Conservation (phyloP, 352 stramenopile species). For the Phytophthora tentaculata region DNA sequence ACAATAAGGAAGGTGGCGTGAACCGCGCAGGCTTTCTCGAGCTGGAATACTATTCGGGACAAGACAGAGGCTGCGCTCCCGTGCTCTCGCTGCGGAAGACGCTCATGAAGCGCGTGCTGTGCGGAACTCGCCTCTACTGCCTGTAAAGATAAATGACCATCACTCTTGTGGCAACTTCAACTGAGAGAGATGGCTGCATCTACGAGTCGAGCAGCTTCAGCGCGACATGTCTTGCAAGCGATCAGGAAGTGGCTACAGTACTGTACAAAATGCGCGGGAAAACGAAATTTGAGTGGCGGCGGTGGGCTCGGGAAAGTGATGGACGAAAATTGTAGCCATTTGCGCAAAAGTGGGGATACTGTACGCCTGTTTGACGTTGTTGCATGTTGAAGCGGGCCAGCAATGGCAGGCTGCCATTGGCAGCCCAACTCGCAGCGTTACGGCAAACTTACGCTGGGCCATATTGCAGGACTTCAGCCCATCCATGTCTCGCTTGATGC, state of each 20-base stretch:
- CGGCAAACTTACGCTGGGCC: no score
- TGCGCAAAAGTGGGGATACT: constrained; percentile 22
- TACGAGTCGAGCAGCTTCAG: constrained; percentile 20
- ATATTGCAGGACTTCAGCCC: constrained; percentile 3
- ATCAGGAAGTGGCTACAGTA: constrained; percentile 26
- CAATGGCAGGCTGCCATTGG: neutral
- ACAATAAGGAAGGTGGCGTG: constrained; percentile 70
- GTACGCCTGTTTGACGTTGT: constrained; percentile 3
- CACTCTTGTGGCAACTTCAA: neutral
- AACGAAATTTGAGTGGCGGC: constrained; percentile 15
- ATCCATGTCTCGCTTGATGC: constrained; percentile 20
- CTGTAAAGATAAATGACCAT: constrained; percentile 32
- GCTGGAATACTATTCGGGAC: constrained; percentile 78
- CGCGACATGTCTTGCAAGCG: constrained; percentile 19
- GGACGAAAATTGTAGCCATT: constrained; percentile 22
- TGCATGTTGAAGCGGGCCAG: constrained; percentile 14
- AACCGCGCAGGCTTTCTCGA: constrained; percentile 71
- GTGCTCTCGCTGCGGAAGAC: constrained; percentile 62
- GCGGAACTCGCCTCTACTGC: constrained; percentile 74
- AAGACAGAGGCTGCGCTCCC: constrained; percentile 67
- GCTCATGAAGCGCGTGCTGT: constrained; percentile 65
- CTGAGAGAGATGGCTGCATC: constrained; percentile 8
- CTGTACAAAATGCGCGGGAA: neutral
- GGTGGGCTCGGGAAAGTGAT: constrained; percentile 4
- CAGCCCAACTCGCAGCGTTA: neutral